Base-by-base conservation (phyloP, 2,329 filamentous ascomycete genomes). In the Ceratocystis huliohia region DNA sequence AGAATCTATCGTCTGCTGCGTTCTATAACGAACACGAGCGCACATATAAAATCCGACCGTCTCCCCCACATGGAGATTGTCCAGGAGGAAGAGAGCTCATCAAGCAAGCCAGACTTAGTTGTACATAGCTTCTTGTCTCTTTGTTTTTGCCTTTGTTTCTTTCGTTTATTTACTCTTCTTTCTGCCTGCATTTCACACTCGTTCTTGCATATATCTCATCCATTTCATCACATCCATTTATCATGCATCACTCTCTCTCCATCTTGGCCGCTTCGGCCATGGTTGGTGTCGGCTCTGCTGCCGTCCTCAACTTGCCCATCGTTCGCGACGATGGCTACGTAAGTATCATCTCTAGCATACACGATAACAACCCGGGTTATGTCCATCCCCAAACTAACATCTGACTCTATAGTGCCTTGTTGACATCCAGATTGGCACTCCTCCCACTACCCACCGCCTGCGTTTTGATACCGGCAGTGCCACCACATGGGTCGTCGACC, bases 391-490 rank as follows among this genome's bases (percentile, higher is more conserved):
- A 33, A 30, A 3, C 45, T 64, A 53, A 57, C 56, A 61, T 37
- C 22, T 4, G 17, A 15, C 48, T 20, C 37, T 44, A 68, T 33
- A 68, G 67, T 61, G 20, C 61, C 48, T 65, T 15, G 68, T 69
- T 20, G 50, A 68, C 7, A 17, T 69, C n/a, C 17, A 66, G 76
- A 59, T 73, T 10, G 75, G 75, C 48, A 74, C 72, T 2, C 75
- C 75, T 0, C 46, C 69, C 8, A 69, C 72, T 61, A 68, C 65
- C 0, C 71, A 73, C 66, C 68, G 69, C 1, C 70, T 77, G 4
- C 66, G 71, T 10, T 76, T 75, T 66, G 74, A 76, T 68, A 76
- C 74, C 0, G 75, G 75, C 25, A 75, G 73, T 64, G 65, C 74
- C 1, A 73, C 75, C 0, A 65, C 74, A 0, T 76, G 75, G 74